Conservation (phyloP, 768 basidiomycete species). For the Mycena filopes region DNA sequence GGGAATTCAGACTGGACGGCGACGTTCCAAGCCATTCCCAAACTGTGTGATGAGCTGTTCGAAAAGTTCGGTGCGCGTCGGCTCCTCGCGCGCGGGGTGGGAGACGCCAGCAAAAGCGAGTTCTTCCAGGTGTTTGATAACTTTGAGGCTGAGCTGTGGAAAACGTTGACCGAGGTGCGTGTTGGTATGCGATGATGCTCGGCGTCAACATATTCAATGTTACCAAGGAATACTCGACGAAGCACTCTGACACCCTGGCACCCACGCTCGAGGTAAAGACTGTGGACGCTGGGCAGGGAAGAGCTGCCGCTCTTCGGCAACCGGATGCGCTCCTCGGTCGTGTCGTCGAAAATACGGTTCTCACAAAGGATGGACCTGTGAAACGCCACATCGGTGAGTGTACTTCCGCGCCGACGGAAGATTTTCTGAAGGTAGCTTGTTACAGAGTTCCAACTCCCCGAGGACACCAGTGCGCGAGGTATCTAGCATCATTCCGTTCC, state of each 20-base stretch:
- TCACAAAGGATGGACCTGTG: constrained; percentile 49
- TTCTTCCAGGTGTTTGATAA: constrained; percentile 57
- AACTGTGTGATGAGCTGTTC: constrained; percentile 45
- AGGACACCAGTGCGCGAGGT: constrained; percentile 43
- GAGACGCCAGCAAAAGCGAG: constrained; percentile 51
- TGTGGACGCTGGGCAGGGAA: constrained; percentile 43
- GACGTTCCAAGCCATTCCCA: constrained; percentile 58
- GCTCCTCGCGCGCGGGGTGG: constrained; percentile 48
- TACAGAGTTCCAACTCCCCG: constrained; percentile 49
- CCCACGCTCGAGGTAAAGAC: constrained; percentile 42
- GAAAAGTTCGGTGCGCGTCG: constrained; percentile 48
- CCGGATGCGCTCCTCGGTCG: constrained; percentile 48
- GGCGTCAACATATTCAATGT: not conserved
- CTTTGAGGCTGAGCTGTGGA: constrained; percentile 52
- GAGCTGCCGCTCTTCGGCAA: constrained; percentile 50
- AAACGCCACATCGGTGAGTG: constrained; percentile 55
- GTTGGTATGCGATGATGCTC: not conserved
- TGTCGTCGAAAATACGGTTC: constrained; percentile 49
- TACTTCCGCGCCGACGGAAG: too few relatives aligned
- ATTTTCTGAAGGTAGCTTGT: not conserved
- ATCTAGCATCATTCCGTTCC: not conserved
- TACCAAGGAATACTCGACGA: constrained; percentile 44
- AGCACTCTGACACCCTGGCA: constrained; percentile 18
- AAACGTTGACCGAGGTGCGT: constrained; percentile 43
- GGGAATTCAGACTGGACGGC: constrained; percentile 60